Base-by-base conservation (phyloP, 2,329 filamentous ascomycete genomes). In the Xylaria sp. region DNA sequence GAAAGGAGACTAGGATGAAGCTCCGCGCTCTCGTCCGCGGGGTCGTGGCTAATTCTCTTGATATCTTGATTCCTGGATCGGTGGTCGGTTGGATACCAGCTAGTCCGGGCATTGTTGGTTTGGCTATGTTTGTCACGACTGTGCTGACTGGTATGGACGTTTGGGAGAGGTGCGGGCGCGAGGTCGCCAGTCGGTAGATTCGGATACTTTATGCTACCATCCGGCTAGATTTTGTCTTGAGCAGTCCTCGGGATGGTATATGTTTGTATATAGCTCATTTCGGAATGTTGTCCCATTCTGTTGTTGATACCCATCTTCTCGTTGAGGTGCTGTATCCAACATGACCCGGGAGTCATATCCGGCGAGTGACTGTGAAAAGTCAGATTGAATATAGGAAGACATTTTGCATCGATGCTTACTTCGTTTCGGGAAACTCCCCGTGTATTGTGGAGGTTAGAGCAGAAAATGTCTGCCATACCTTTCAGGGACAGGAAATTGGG, bases 91-190 rank as follows among this genome's bases (percentile, higher is more conserved):
- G 86, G 86, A 72, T 87, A 30, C 71, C 76, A 0, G 74, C 80
- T 1, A 75, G 79, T 8, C 72, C 78, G 0, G 77, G 82, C 2
- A 74, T 78, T 1, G 80, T 89, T 1, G 85, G 83, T 1, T 58
- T 80, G 10, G 79, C 80, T 7, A 87, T 86, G 80, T 73, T 87
- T 18, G 67, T 82, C 19, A 86, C 85, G 54, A 88, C 87, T 0
- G 51, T 87, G 3, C 69, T 90, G 51, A 85, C 85, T 8, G 80
- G 81, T 1, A 70, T 75, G 63, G 83, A 84, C 64, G 80, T 86
- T 2, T 91, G 88, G 88, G 78, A 81, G 59, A 76, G 76, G 57
- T 80, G 78, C 66, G 73, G 71, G 3, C 62, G 67, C 3, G 69
- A 72, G 34, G 61, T 72, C 2, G 57, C 47, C 13, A 61, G 54